Base-by-base conservation (phyloP, 2,329 filamentous ascomycete species). In the Venturia pyrina region DNA sequence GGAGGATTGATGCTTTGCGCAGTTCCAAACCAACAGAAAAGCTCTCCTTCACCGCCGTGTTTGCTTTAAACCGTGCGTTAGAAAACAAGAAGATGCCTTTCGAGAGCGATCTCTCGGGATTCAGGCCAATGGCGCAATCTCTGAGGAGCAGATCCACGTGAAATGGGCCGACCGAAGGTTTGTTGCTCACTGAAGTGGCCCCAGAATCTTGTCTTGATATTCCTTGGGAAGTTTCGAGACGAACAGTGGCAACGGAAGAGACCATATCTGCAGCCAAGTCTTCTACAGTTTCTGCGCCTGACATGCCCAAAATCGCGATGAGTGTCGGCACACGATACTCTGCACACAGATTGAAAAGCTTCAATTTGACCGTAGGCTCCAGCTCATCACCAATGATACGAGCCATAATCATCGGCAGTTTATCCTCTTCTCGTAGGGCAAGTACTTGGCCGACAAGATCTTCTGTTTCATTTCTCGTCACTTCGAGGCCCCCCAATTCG, bases 301-400 rank as follows among this genome's bases (percentile, higher is more conserved):
- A 81, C 1, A 96, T 81, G 0, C 86, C 88, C 7, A 96, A 82
- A 5, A 96, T 76, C 64, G 91, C 90, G 81, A 96, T 88, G 0
- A 97, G 76, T 0, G 90, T 91, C 0, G 90, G 85, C 4, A 98
- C 89, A 19, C 89, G 88, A 74, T 99, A 99, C 73, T 99, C 96
- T n/a, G 91, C 76, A 67, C 87, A 88, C 5, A 96, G 70, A 68
- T 96, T 92, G 75, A 89, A 90, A 53, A 98, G 78, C 73, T 96
- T 96, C 66, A 97, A 75, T 74, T 96, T 96, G 69, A 97, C 81
- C 7, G 91, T 87, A 0, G 96, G 93, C 69, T 98, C 93, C 78
- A 96, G 90, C 73, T 98, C 93, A 73, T 98, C 93, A 0, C 91
- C 91, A 69, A 99, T 90, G 78, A 96, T 89, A 62, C 95, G 85